Evolutionary conservation across 192 early-diverging fungal genomes (phyloP), one percentile per base, ranked within the genome.

Genomic region (Tieghemiomyces parasiticus): DNA sequence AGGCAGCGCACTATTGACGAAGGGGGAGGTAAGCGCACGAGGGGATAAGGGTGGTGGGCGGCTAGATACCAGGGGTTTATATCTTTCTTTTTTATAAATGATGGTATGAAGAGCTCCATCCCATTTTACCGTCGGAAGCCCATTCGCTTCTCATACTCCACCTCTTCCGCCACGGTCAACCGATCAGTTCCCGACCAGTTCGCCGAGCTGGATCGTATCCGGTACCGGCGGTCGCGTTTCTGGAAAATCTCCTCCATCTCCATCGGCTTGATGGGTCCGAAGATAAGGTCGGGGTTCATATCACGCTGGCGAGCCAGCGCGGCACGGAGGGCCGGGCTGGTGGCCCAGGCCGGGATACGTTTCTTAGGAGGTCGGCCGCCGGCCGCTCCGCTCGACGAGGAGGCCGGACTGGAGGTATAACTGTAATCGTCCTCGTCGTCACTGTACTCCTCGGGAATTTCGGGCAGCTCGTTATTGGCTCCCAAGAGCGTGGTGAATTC

Each of bases 151-250:
- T 72, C 69, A 53, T 76, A 76, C 29, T 64, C 67, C 19, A 71
- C 59, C 60, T 72, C 71, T 3, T 76, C 74, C 3, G 69, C 68
- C 0, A 66, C 58, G 12, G 68, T 70, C 52, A 76, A 55, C 26
- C 65, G 67, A 61, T 76, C 74, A 0, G 60, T 42, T n/a, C 66
- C 68, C 31, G 64, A 59, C 74, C 74, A 76, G 53, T 72, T 76
- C 65, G 72, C 72, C 35, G 74, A 72, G 51, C 71, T 72, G 38
- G 71, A 69, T 25, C 73, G 64, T 9, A 56, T 24, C 6, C 70
- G 69, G 50, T 66, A 64, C 2, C 74, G 61, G 13, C 68, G 63
- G 26, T 66, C 64, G 22, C 10, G 16, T 10, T 66, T 60, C 35
- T 69, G 64, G 30, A 76, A 76, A n/a, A 76, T 70, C 49, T 76